phyloP scores from a whole-genome alignment of 192 early-diverging fungal genomes.

The Coemansia sp. region DNA sequence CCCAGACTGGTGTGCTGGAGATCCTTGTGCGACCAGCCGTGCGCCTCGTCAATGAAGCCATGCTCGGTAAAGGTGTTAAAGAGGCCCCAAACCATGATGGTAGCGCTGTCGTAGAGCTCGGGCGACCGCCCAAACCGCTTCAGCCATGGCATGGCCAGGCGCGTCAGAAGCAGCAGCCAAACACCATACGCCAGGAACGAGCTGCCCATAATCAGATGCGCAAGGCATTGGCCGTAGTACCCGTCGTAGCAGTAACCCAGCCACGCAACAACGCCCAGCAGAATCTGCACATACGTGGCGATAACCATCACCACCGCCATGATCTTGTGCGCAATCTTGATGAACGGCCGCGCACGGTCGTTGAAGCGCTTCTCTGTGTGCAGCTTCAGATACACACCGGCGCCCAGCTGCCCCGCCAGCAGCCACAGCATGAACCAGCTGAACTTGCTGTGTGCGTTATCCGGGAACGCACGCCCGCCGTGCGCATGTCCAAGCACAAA shows the following conservation, averaged over 20 bases:
- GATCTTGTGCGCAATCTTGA: slow-evolving; percentile 56
- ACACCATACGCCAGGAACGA: slow-evolving; percentile 71
- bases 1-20: slow-evolving; percentile 70
- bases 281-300: slow-evolving; percentile 65
- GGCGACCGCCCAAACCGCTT: slow-evolving; percentile 58
- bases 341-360: slow-evolving; percentile 54
- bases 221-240: slow-evolving; percentile 65
- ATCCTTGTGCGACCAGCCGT: slow-evolving; percentile 67
- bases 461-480: slow-evolving; percentile 61
- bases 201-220: slow-evolving; percentile 74
- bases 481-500: slow-evolving; percentile 66
- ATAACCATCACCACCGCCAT: slow-evolving; percentile 57
- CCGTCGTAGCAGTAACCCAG: slow-evolving; percentile 67
- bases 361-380: slow-evolving; percentile 61
- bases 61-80: slow-evolving; percentile 75
- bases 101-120: slow-evolving; percentile 69
- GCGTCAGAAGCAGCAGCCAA: slow-evolving; percentile 58
- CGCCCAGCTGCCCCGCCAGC: slow-evolving; percentile 52
- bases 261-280: slow-evolving; percentile 65
- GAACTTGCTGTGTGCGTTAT: slow-evolving; percentile 68
- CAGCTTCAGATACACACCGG: slow-evolving; percentile 63
- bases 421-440: slow-evolving; percentile 62
- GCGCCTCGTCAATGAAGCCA: slow-evolving; percentile 53
- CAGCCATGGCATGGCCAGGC: slow-evolving; percentile 63
- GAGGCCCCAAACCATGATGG: slow-evolving; percentile 67